Conservation (phyloP, 164 flowering plant genomes). For the Umbilicus rupestris region DNA sequence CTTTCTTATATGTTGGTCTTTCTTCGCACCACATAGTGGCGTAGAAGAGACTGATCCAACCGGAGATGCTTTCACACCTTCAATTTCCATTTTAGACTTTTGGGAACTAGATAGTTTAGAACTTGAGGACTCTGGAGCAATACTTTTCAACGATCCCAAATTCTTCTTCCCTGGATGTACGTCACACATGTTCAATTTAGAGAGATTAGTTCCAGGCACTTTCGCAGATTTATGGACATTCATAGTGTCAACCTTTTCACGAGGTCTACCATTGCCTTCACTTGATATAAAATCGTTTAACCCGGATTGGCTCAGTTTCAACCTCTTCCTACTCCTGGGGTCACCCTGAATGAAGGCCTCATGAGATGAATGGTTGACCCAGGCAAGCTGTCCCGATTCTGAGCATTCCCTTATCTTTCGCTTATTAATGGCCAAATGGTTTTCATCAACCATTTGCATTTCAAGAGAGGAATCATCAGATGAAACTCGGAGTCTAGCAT, state of each 20-base stretch:
- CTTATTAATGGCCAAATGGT: neutral
- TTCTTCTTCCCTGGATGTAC: neutral
- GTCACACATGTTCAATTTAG: neutral
- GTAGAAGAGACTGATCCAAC: conserved; percentile 4
- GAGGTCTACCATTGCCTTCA: neutral
- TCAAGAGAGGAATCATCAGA: neutral
- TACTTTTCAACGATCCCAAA: neutral
- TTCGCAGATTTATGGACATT: neutral
- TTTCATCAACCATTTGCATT: neutral
- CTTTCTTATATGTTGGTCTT: neutral
- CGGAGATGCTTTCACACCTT: neutral
- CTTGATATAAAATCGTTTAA: neutral
- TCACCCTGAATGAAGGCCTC: neutral
- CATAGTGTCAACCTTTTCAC: neutral
- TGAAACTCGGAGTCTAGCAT: neutral
- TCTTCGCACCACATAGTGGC: neutral
- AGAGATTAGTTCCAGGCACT: neutral
- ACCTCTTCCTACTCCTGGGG: neutral
- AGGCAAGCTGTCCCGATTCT: neutral
- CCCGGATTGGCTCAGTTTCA: neutral
- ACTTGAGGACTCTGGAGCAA: neutral
- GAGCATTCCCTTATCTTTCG: neutral
- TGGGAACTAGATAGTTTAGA: neutral
- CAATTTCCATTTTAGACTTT: neutral
- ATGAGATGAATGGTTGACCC: neutral